Evolutionary conservation across 805 yeast species (phyloP), one percentile per base, ranked within the genome.

Genomic region (Ogataea angusta): DNA sequence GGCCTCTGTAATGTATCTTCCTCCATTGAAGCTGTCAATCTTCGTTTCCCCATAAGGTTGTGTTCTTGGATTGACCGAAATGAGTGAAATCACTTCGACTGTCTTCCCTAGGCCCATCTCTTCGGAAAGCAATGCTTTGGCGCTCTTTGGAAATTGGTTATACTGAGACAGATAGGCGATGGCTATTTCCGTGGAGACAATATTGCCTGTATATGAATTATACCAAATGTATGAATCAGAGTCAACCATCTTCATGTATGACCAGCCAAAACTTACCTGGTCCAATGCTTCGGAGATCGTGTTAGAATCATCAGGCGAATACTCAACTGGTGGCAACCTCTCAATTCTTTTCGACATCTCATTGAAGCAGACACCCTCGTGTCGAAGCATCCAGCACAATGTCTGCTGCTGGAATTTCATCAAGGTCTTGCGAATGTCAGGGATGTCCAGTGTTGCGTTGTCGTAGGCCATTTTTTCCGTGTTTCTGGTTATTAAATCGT

Each of bases 71-170:
- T 93, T 83, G 36, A 80, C 54, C 2, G 79, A 56, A 0, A 84
- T 63, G 28, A 91, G 64, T 0, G 95, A 69, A 2, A 86, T 68
- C 10, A 89, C 69, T 58, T 93, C 99, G 4, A 93, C 80, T 0
- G 99, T 91, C 56, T 93, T 93, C 0, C 99, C 99, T 6, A 93
- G 70, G 0, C 99, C 99, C 99, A 93, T 93, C 61, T 93, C 99
- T 54, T 91, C 99, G 1, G 93, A 84, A 24, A 93, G 60, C 6
- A 93, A 64, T 0, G 95, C 96, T 36, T 72, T 69, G 0, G 75
- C 80, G 2, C 56, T 53, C 6, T 53, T 50, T 8, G 34, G 40
- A 4, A 33, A 18, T 13, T 37, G 36, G 1, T 51, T 38, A 0
- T 22, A 33, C 2, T 45, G 19, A 3, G 27, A 13, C 6, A 67